Percentiles rank a stretch among this genome's conserved stretches.
Conservation (phyloP, 352 stramenopile genomes). For the Phytopythium mirpurense region DNA sequence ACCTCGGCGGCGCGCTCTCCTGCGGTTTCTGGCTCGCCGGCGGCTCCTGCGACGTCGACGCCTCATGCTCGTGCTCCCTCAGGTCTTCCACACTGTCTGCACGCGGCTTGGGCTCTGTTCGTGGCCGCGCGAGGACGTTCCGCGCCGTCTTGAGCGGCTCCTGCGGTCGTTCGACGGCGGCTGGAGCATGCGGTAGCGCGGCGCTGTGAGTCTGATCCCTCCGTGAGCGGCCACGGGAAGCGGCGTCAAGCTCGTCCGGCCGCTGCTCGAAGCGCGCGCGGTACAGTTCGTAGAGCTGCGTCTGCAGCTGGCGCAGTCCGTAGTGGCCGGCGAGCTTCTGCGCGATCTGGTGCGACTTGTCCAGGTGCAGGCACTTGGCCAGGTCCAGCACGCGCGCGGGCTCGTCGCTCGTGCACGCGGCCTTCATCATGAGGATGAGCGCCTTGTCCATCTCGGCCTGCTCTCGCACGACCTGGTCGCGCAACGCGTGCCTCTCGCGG, state of each 20-base stretch:
- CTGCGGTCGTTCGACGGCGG: constrained; percentile 1
- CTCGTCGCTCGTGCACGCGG: constrained; percentile 60
- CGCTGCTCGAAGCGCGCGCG: constrained; percentile 48
- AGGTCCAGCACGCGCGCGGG: constrained; percentile 64
- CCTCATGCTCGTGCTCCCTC: background rate
- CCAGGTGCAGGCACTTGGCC: constrained; percentile 73
- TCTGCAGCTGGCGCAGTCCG: constrained; percentile 63
- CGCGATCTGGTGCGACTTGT: constrained; percentile 82
- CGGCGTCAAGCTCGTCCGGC: background rate
- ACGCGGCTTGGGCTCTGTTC: background rate
- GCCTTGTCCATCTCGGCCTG: constrained; percentile 82
- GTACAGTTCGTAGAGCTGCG: constrained; percentile 71
- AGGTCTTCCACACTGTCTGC: constrained; percentile 9
- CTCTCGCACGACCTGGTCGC: constrained; percentile 43
- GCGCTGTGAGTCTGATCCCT: background rate
- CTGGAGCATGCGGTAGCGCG: too few species aligned
- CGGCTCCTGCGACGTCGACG: background rate
- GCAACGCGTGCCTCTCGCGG: constrained; percentile 10
- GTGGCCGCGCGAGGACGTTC: constrained; percentile 28
- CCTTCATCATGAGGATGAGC: constrained; percentile 83
- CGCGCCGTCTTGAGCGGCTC: constrained; percentile 29
- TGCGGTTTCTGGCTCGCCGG: background rate
- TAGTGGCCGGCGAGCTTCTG: constrained; percentile 82
- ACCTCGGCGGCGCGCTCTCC: constrained; percentile 13
- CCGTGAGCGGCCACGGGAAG: background rate